Base-by-base conservation (phyloP, 768 basidiomycete genomes). In the Lyophyllum decastes region DNA sequence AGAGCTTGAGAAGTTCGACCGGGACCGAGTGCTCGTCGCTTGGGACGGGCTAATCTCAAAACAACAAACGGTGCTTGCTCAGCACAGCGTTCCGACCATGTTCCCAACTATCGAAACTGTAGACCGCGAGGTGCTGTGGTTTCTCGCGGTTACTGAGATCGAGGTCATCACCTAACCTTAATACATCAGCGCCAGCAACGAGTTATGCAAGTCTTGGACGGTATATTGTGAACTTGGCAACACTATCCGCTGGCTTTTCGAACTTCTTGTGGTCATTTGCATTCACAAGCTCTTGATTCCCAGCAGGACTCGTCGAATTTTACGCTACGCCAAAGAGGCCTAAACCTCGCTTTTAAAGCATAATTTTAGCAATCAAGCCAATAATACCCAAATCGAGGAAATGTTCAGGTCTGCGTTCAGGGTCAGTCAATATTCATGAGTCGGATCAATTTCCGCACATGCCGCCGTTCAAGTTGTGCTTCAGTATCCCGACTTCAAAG, bases 21-120 rank as follows among this genome's bases (percentile, higher is more conserved):
- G 64, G n/a, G 85, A 91, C 50, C 79, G 87, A 35, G 87, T 78
- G 10, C 70, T 93, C 6, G 77, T 84, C 2, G 88, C 89, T 9
- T 94, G 91, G 90, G 91, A 91, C 65, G 82, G 81, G 19, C 77
- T 94, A n/a, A 70, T 87, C 19, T 73, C 82, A 49, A 84, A 82
- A 63, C 92, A 94, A 68, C 92, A 94, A 70, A 66, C 73, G 0
- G 73, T 81, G 16, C 75, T 94, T 48, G 83, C 85, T 61, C 68
- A 76, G 27, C 73, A 87, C 45, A 75, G 79, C 40, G 82, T 94
- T 14, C 92, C 92, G 16, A 78, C 83, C 2, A 92, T 94, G 88
- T 89, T 82, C 66, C 70, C 76, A 12, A 85, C 88, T 2, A 70
- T 65, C 44, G 76, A 78, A 44, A 64, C 66, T 38, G 65, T 73